A percentile compares a stretch with the other conserved stretches of the same genome.
These are phyloP conservation scores for Dioscorea dumetorum DNA, from an alignment of 106 monocot species.

Conservation along the genomic window DNA sequence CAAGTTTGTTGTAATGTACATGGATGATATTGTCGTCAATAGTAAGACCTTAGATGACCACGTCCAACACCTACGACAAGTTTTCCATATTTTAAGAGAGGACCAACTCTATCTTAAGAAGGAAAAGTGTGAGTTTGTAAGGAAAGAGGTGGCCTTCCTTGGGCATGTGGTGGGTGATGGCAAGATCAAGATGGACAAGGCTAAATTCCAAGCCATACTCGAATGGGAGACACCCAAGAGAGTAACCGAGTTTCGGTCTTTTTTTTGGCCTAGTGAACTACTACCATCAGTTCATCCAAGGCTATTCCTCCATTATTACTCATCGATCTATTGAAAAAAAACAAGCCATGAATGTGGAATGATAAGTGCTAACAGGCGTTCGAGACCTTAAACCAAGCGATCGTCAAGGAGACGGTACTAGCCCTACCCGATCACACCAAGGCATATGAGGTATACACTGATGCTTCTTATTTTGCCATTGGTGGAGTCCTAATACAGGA, in stretches of 20 bases:
- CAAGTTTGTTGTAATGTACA: neutral
- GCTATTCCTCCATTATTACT: neutral
- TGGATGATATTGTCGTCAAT: neutral
- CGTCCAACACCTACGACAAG: neutral
- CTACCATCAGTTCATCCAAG: neutral
- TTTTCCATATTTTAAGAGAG: neutral
- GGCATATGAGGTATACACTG: neutral
- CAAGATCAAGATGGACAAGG: neutral
- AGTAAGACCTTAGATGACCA: neutral
- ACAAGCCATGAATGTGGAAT: neutral
- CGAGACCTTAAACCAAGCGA: neutral
- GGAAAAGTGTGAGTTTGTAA: neutral
- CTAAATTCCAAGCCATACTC: neutral
- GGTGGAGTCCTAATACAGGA: neutral
- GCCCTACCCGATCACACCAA: neutral
- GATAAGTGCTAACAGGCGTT: neutral
- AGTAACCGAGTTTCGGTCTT: neutral
- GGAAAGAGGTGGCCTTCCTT: neutral
- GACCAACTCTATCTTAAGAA: neutral
- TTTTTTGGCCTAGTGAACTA: neutral
- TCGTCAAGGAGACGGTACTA: neutral
- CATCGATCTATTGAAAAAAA: neutral
- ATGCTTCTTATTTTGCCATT: neutral
- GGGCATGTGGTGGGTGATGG: neutral
- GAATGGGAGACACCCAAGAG: neutral